Evolutionary conservation across 140 eudicot genomes (phyloP).

Genomic region (Artemisia princeps): DNA sequence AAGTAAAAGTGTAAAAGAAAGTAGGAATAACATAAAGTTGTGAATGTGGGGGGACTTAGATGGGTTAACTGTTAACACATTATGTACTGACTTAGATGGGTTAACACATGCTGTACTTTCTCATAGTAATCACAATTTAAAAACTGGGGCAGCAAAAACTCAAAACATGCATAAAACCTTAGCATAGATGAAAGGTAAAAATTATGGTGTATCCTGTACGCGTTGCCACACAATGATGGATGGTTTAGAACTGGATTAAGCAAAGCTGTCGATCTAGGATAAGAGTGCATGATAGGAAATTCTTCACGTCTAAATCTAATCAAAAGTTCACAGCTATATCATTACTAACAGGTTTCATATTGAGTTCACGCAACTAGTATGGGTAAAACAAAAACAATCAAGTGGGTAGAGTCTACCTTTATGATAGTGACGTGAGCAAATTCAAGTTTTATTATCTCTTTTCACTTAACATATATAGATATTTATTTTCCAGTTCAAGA

Average conservation of each 20-base stretch:
- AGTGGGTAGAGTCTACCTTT: neutral
- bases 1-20: too few species aligned
- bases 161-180: too few species aligned
- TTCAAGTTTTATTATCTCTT: neutral
- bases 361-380: constrained; percentile 1
- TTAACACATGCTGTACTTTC: neutral
- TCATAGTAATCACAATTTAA: neutral
- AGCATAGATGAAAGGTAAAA: too few species aligned
- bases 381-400: neutral
- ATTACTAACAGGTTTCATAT: constrained; percentile 1
- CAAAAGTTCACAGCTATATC: constrained; percentile 7
- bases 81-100: neutral
- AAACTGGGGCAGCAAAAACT: too few species aligned
- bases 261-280: too few species aligned
- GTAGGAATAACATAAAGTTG: too few species aligned
- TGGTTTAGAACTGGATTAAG: too few species aligned
- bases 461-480: neutral
- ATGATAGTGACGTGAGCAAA: neutral
- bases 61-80: neutral
- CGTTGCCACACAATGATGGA: too few species aligned
- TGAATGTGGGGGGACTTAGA: neutral
- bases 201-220: too few species aligned
- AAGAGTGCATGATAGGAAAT: neutral
- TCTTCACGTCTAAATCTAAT: neutral
- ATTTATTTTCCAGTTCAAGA: neutral